Base-by-base conservation (phyloP, 331 rosid species). In the Quercus lobata region DNA sequence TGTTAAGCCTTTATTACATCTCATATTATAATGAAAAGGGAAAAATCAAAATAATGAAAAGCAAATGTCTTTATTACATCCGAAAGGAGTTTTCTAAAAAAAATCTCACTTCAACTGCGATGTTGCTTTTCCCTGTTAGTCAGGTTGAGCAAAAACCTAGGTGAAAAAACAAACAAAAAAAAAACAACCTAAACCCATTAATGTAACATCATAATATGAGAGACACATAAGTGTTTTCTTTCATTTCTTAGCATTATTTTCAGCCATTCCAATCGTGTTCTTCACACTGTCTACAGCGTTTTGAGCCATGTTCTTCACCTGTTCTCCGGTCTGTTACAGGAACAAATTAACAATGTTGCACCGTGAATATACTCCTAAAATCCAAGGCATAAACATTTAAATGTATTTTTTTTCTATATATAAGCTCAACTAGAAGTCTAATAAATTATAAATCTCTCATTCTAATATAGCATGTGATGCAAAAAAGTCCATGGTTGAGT, bases 211-310 rank as follows among this genome's bases (percentile, higher is more conserved):
- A 10, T 60, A 24, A 24, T 49, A 49, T 60, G 34, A 60, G 17
- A 60, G 66, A 25, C 9, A 17, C 1, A 22, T 3, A 30, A 24
- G 7, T 84, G 83, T 86, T 62, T 55, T 81, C 72, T 79, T 49
- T 63, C 57, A 76, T 76, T 79, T 57, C 75, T 88, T 83, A 41
- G 12, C 46, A 0, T 41, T 41, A 41, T 0, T 41, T 19, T 87
- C 81, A 75, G 86, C 88, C 93, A 89, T 84, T 18, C 96, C 93
- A 2, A 91, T 89, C 16, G 91, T 86, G 76, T 74, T 87, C 86
- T 89, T 91, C 76, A 91, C 90, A 22, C 29, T 84, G 0, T 89
- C 92, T 57, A 88, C 49, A 21, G 96, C 90, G 66, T 83, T 91
- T 10, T 91, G 91, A 82, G 96, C 93, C 91, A 89, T 89, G 82